Conservation (phyloP, 495 filamentous ascomycete species). For the Eremomyces bilateralis region DNA sequence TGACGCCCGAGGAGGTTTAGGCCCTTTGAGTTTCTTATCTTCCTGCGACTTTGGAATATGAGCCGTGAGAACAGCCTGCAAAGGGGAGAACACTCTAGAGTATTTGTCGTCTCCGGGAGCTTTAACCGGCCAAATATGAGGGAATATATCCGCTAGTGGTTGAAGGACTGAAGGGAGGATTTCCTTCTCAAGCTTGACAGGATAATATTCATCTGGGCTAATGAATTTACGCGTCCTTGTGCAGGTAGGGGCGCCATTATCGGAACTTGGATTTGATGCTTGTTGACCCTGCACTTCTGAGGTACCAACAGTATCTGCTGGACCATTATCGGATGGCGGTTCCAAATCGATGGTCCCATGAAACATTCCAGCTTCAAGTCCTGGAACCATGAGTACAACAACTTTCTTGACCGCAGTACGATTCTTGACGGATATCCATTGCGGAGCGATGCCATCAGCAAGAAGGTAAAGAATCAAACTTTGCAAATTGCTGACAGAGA, state of each 20-base stretch:
- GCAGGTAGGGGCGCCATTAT: not conserved
- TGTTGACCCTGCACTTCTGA: too few species aligned
- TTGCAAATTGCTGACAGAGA: slow-evolving; percentile 63
- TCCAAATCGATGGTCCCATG: slow-evolving; percentile 30
- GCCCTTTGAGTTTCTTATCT: slow-evolving; percentile 24
- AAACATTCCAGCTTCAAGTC: slow-evolving; percentile 78
- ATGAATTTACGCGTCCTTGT: slow-evolving; percentile 3
- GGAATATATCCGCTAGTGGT: slow-evolving; percentile 61
- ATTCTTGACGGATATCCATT: slow-evolving; percentile 69
- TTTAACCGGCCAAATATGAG: slow-evolving; percentile 71
- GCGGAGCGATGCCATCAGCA: slow-evolving; percentile 59
- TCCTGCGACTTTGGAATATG: slow-evolving; percentile 41
- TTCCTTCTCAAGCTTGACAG: slow-evolving; percentile 36
- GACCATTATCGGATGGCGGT: not conserved
- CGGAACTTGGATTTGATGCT: not conserved
- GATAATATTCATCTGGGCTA: slow-evolving; percentile 44
- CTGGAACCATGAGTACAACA: slow-evolving; percentile 86
- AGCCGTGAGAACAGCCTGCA: slow-evolving; percentile 56
- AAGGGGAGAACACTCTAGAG: slow-evolving; percentile 59
- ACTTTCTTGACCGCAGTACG: slow-evolving; percentile 58
- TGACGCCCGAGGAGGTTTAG: slow-evolving; percentile 33
- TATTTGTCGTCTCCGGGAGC: slow-evolving; percentile 67
- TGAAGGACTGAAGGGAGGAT: slow-evolving; percentile 40
- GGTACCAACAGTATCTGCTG: not conserved
- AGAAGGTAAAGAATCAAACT: slow-evolving; percentile 70